These are phyloP conservation scores for Pichia sp. DNA, from an alignment of 1,139 yeast genomes.

Conservation along the genomic window DNA sequence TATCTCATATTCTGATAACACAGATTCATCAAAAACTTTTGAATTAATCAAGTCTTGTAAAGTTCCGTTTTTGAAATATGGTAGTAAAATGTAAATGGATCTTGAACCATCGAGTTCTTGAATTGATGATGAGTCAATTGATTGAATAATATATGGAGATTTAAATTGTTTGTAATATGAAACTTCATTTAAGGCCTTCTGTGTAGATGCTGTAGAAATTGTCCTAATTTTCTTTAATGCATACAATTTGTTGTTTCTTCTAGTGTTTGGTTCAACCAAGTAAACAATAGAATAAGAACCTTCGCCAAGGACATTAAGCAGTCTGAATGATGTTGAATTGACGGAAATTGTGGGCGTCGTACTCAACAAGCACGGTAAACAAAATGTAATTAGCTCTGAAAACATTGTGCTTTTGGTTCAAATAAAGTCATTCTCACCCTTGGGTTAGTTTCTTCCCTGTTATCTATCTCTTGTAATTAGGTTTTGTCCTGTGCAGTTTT, in stretches of 20 bases:
- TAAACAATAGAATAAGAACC: slow-evolving; percentile 92
- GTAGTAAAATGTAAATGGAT: slow-evolving; percentile 71
- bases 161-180: slow-evolving; percentile 67
- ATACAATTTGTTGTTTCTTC: slow-evolving; percentile 43
- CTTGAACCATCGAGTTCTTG: slow-evolving; percentile 76
- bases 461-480: no score
- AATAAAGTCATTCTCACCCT: no score
- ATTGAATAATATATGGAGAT: slow-evolving; percentile 60
- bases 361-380: slow-evolving; percentile 32
- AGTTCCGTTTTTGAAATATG: slow-evolving; percentile 66
- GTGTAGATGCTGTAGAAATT: slow-evolving; percentile 74
- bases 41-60: slow-evolving; percentile 71
- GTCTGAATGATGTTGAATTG: slow-evolving; percentile 45
- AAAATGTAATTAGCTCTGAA: slow-evolving; percentile 19
- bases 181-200: slow-evolving; percentile 69
- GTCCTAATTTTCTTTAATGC: slow-evolving; percentile 86
- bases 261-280: slow-evolving; percentile 46
- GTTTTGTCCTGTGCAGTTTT: no score
- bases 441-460: no score
- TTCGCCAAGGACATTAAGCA: slow-evolving; percentile 74
- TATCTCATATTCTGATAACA: slow-evolving; percentile 57
- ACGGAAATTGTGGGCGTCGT: slow-evolving; percentile 43
- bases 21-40: slow-evolving; percentile 49
- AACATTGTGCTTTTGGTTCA: neutral
- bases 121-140: slow-evolving; percentile 63